phyloP scores from a whole-genome alignment of 2,329 filamentous ascomycete species.

The Lecanoromycetidae sp. region DNA sequence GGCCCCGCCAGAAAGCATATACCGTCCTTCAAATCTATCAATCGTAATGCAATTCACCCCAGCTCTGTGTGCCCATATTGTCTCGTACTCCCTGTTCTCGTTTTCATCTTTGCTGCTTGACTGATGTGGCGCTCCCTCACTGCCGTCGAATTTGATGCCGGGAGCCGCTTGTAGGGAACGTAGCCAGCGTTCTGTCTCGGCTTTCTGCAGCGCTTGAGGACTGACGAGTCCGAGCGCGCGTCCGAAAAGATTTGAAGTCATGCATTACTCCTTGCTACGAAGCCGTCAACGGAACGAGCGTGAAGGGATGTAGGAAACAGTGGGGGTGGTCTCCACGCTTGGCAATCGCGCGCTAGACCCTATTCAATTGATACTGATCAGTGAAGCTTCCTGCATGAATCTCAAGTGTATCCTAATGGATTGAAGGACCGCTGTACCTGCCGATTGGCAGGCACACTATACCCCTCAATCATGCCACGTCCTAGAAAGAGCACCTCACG shows the following conservation, averaged over 20 bases:
- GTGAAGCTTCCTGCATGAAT: too few species aligned
- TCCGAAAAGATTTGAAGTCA: conserved; percentile 65
- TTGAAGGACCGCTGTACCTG: too few species aligned
- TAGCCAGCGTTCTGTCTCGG: conserved; percentile 54
- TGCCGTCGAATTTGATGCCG: conserved; percentile 58
- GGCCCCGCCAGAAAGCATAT: conserved; percentile 72
- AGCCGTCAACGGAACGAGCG: too few species aligned
- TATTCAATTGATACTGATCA: too few species aligned
- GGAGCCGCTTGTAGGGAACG: conserved; percentile 57
- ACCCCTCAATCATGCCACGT: neutral
- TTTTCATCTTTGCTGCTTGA: conserved; percentile 1
- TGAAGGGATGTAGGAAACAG: too few species aligned
- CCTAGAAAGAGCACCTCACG: neutral
- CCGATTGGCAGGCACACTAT: neutral
- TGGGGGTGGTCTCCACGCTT: too few species aligned
- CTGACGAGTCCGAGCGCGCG: conserved; percentile 59
- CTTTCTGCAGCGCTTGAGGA: conserved; percentile 51
- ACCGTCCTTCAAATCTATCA: conserved; percentile 68
- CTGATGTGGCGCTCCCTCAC: conserved; percentile 25
- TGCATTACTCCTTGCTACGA: conserved; percentile 41
- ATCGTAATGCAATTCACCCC: conserved; percentile 70
- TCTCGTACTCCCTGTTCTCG: conserved; percentile 23
- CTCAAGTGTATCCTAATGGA: too few species aligned
- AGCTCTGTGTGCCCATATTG: conserved; percentile 56
- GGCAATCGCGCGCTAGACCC: too few species aligned